Evolutionary conservation across 2,329 filamentous ascomycete species (phyloP).

Genomic region (Talaromyces rugulosus): DNA sequence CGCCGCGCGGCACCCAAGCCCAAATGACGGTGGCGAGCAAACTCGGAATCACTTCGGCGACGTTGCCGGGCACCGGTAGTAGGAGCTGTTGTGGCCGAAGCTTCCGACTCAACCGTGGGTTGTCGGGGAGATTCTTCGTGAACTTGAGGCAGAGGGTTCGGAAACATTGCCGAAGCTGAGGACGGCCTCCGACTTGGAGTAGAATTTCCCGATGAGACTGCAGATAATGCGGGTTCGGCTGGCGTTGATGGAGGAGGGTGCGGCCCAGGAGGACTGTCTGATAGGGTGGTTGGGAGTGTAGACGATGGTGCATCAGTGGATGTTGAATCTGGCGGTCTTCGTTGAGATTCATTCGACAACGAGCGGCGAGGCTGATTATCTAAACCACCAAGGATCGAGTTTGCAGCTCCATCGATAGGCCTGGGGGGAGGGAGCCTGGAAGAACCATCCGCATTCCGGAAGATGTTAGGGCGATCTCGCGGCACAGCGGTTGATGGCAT

Average conservation of each 20-base stretch:
- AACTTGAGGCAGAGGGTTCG: slow-evolving; percentile 34
- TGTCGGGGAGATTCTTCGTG: slow-evolving; percentile 35
- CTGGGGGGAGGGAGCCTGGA: slow-evolving; percentile 53
- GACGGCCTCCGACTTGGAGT: slow-evolving; percentile 46
- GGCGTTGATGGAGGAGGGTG: slow-evolving; percentile 61
- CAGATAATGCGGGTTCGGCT: slow-evolving; percentile 54
- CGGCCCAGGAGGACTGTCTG: slow-evolving; percentile 56
- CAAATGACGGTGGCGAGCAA: slow-evolving; percentile 51
- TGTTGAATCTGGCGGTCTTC: slow-evolving; percentile 20
- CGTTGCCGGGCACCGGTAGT: slow-evolving; percentile 47
- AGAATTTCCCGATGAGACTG: slow-evolving; percentile 51
- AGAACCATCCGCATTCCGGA: slow-evolving; percentile 52
- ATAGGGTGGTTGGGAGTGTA: slow-evolving; percentile 42
- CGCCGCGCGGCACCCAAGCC: slow-evolving; percentile 59
- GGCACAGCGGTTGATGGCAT: slow-evolving; percentile 35
- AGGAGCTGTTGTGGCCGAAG: slow-evolving; percentile 31
- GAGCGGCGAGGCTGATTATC: slow-evolving; percentile 44
- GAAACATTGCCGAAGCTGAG: slow-evolving; percentile 42
- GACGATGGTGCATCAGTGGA: slow-evolving; percentile 24
- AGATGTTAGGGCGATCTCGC: slow-evolving; percentile 40
- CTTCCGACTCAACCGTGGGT: slow-evolving; percentile 35
- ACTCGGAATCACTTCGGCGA: slow-evolving; percentile 57
- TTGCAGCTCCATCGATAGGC: slow-evolving; percentile 52
- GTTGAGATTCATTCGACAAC: slow-evolving; percentile 26
- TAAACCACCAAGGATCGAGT: slow-evolving; percentile 50